Evolutionary conservation across 179 eudicot species (phyloP).

Genomic region (Vitellaria paradoxa): DNA sequence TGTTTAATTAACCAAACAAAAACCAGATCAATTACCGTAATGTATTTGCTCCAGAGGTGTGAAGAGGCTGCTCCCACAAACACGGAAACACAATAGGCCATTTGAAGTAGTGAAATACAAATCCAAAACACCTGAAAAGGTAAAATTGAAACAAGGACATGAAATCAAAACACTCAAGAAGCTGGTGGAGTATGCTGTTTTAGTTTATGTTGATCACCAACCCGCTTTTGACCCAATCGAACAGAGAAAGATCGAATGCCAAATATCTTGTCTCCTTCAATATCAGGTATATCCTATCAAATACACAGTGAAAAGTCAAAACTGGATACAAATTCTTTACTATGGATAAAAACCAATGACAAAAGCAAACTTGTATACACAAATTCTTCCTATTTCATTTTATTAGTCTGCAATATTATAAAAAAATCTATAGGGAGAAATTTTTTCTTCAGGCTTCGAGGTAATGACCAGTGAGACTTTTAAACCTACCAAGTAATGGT

Average conservation of each 20-base stretch:
- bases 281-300: conserved; percentile 92
- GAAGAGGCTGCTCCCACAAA: conserved; percentile 76
- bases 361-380: background rate
- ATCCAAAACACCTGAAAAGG: conserved; percentile 87
- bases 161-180: background rate
- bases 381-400: background rate
- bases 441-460: background rate
- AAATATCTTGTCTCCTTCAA: conserved; percentile 87
- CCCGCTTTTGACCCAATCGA: conserved; percentile 87
- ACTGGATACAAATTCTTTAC: background rate
- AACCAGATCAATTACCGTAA: conserved; percentile 49
- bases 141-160: background rate
- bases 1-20: background rate
- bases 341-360: background rate
- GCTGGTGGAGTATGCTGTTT: conserved; percentile 3
- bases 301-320: conserved; percentile 9
- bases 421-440: background rate
- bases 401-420: background rate
- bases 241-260: conserved; percentile 90
- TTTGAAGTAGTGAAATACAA: conserved; percentile 78
- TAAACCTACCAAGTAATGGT: background rate
- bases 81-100: conserved; percentile 91
- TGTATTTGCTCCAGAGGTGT: conserved; percentile 74
- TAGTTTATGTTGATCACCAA: conserved; percentile 27
- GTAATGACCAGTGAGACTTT: background rate